Evolutionary conservation across 306 rosid genomes (phyloP).

Genomic region (Quercus gilva): DNA sequence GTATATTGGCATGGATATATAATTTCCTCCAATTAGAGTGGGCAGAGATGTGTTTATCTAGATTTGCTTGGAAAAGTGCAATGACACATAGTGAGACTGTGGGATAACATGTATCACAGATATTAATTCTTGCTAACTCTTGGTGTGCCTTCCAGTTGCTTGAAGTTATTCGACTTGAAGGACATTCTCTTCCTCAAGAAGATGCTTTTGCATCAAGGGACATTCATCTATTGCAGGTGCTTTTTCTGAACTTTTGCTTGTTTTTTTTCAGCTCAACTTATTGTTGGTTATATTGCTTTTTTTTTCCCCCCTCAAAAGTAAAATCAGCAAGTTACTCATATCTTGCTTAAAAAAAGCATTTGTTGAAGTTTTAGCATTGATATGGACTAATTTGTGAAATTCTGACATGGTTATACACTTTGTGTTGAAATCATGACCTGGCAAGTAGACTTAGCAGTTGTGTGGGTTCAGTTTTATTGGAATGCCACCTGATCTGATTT

Average conservation of each 20-base stretch:
- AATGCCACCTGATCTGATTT: background rate
- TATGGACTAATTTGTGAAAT: background rate
- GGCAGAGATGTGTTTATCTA: background rate
- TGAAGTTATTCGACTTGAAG: slow-evolving; percentile 94
- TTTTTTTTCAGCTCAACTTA: background rate
- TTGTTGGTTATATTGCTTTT: background rate
- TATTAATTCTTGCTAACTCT: slow-evolving; percentile 1
- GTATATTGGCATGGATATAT: background rate
- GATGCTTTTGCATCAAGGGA: slow-evolving; percentile 84
- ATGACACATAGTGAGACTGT: background rate
- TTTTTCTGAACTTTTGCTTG: background rate
- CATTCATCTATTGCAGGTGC: slow-evolving; percentile 94
- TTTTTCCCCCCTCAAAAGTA: too few species aligned
- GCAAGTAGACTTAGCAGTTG: background rate
- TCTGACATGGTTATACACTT: background rate
- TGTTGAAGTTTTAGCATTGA: background rate
- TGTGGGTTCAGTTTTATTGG: background rate
- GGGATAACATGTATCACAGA: background rate
- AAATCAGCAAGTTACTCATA: background rate
- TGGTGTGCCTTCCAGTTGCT: slow-evolving; percentile 56
- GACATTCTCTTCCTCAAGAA: slow-evolving; percentile 86
- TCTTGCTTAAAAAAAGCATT: background rate
- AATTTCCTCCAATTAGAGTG: background rate
- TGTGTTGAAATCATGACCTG: background rate
- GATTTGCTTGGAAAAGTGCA: background rate